Evolutionary conservation across 2,329 filamentous ascomycete species (phyloP).

Genomic region (Lasiodiplodia theobromae): DNA sequence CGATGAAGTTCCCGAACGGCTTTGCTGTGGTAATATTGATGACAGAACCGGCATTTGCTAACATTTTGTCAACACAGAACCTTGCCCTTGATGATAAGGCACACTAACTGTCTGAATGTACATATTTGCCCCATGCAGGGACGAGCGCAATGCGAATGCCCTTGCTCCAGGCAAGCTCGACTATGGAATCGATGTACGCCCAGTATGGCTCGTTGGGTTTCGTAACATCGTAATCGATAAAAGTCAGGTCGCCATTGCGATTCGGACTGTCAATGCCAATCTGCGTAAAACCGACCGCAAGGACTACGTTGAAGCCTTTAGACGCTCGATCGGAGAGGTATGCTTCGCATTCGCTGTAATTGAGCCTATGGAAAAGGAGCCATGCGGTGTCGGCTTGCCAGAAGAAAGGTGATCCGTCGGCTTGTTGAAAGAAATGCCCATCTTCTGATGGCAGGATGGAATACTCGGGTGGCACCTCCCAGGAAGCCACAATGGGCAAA

Average conservation of each 20-base stretch:
- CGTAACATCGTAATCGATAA: neutral
- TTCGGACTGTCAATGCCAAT: neutral
- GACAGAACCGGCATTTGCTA: neutral
- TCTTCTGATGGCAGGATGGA: neutral
- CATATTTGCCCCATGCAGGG: constrained; percentile 2
- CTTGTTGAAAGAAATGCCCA: constrained; percentile 1
- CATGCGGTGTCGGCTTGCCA: constrained; percentile 12
- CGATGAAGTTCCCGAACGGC: neutral
- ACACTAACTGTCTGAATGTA: neutral
- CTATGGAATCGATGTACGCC: neutral
- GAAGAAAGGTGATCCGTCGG: neutral
- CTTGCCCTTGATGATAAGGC: neutral
- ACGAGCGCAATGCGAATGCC: constrained; percentile 9
- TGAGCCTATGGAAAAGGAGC: constrained; percentile 10
- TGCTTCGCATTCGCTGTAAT: neutral
- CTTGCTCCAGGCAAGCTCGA: neutral
- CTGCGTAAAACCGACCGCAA: neutral
- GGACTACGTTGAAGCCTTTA: constrained; percentile 12
- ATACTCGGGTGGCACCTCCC: neutral
- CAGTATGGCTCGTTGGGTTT: neutral
- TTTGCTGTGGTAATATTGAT: neutral
- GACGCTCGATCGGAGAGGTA: neutral
- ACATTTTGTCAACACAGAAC: neutral
- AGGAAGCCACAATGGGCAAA: neutral
- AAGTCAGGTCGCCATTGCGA: neutral